phyloP scores from a whole-genome alignment of 495 filamentous ascomycete species.

The Endocarpon pusillum region DNA sequence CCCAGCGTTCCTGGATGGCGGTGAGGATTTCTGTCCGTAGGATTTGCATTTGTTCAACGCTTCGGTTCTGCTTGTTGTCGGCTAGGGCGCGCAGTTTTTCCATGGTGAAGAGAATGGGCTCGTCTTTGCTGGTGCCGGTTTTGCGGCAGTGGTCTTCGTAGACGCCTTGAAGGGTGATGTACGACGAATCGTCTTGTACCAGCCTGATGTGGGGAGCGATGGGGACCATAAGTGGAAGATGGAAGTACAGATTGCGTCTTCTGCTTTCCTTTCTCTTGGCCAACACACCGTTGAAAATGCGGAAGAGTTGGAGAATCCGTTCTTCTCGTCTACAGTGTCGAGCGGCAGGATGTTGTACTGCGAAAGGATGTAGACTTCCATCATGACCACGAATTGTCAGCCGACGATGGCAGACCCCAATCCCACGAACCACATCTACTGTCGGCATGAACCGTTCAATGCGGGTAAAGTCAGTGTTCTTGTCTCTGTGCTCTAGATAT shows the following conservation, averaged over 20 bases:
- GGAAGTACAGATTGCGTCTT: conserved; percentile 86
- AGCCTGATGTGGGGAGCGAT: conserved; percentile 83
- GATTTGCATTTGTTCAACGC: conserved; percentile 46
- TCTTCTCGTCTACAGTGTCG: conserved; percentile 86
- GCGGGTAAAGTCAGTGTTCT: conserved; percentile 92
- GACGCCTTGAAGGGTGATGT: conserved; percentile 82
- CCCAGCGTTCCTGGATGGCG: conserved; percentile 81
- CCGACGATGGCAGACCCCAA: conserved; percentile 76
- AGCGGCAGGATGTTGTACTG: conserved; percentile 86
- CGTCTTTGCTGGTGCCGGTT: conserved; percentile 76
- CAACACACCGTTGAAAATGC: conserved; percentile 85
- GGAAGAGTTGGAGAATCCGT: conserved; percentile 88
- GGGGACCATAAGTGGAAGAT: conserved; percentile 85
- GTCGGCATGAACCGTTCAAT: conserved; percentile 93
- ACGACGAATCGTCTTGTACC: conserved; percentile 86
- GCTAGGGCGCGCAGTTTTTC: conserved; percentile 67
- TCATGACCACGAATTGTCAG: conserved; percentile 97
- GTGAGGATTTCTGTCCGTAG: conserved; percentile 70
- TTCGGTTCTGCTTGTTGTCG: conserved; percentile 47
- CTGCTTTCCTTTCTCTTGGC: conserved; percentile 86
- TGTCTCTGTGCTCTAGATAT: conserved; percentile 90
- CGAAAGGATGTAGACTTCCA: conserved; percentile 85
- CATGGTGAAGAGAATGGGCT: conserved; percentile 87
- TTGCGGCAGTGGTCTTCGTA: conserved; percentile 91
- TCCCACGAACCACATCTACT: conserved; percentile 76